Evolutionary conservation across 768 basidiomycete genomes (phyloP).

Genomic region (Termitomyces sp.): DNA sequence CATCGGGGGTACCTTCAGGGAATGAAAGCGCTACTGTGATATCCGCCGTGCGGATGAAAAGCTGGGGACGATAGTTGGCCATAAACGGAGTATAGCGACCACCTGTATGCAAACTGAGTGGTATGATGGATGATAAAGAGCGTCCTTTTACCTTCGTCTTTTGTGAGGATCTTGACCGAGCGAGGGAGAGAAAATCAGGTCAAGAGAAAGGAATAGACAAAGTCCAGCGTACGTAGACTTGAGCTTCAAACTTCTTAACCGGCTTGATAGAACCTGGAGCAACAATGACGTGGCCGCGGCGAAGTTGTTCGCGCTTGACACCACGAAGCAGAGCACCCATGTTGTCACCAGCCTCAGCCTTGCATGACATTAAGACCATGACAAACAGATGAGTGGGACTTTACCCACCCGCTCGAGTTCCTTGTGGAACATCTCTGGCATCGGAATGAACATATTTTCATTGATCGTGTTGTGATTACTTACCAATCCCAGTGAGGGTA

Average conservation of each 20-base stretch:
- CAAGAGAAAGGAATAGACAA: background rate
- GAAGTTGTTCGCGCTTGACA: slow-evolving; percentile 93
- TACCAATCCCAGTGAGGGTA: slow-evolving; percentile 90
- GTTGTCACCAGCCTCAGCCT: slow-evolving; percentile 98
- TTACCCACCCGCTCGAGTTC: slow-evolving; percentile 85
- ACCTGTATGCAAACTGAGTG: slow-evolving; percentile 25
- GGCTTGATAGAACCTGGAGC: slow-evolving; percentile 88
- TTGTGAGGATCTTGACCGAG: slow-evolving; percentile 60
- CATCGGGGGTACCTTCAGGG: slow-evolving; percentile 77
- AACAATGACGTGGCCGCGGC: slow-evolving; percentile 88
- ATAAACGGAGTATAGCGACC: slow-evolving; percentile 91
- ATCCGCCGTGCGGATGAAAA: slow-evolving; percentile 94
- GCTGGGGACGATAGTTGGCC: slow-evolving; percentile 89
- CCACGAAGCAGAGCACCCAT: slow-evolving; percentile 97
- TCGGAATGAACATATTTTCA: background rate
- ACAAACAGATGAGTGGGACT: background rate
- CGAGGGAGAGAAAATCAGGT: background rate
- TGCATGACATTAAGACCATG: slow-evolving; percentile 1
- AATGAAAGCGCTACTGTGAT: slow-evolving; percentile 81
- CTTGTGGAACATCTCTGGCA: slow-evolving; percentile 98
- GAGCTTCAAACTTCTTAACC: slow-evolving; percentile 92
- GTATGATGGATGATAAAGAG: slow-evolving; percentile 9
- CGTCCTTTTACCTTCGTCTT: slow-evolving; percentile 60
- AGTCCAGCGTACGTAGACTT: slow-evolving; percentile 64
- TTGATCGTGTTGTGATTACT: slow-evolving; percentile 15